Evolutionary conservation across 169 alveolate species (phyloP).

Genomic region (Cytauxzoon felis): DNA sequence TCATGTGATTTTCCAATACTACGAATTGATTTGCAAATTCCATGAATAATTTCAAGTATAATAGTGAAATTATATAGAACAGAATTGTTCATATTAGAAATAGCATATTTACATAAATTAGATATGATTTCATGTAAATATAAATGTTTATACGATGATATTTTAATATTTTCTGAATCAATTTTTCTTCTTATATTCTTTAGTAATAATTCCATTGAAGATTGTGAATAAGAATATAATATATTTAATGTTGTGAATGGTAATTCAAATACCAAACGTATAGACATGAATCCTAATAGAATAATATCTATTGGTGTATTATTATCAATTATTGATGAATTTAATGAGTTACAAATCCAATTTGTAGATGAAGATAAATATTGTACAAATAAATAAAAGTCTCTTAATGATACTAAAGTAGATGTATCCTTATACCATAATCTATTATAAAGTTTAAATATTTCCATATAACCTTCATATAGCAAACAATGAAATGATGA

Average conservation of each 20-base stretch:
- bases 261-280: constrained; percentile 24
- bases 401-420: too few species aligned
- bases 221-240: constrained; percentile 13
- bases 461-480: constrained; percentile 24
- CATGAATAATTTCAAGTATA: constrained; percentile 21
- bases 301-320: constrained; percentile 27
- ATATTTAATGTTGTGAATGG: constrained; percentile 46
- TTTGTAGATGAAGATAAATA: too few species aligned
- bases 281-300: constrained; percentile 13
- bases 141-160: constrained; percentile 18
- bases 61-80: constrained; percentile 14
- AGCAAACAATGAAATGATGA: constrained; percentile 13
- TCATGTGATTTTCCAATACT: constrained; percentile 36
- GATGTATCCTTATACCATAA: constrained; percentile 27
- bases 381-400: too few species aligned
- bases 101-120: neutral
- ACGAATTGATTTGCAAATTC: constrained; percentile 28
- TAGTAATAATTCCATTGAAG: constrained; percentile 32
- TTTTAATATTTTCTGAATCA: constrained; percentile 47
- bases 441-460: constrained; percentile 24
- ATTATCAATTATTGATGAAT: too few species aligned
- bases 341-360: too few species aligned
- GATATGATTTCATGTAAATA: constrained; percentile 7
- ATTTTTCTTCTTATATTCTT: constrained; percentile 23
- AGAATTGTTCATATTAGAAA: neutral